Conservation (phyloP, 495 filamentous ascomycete genomes). For the Neurospora pannonica region DNA sequence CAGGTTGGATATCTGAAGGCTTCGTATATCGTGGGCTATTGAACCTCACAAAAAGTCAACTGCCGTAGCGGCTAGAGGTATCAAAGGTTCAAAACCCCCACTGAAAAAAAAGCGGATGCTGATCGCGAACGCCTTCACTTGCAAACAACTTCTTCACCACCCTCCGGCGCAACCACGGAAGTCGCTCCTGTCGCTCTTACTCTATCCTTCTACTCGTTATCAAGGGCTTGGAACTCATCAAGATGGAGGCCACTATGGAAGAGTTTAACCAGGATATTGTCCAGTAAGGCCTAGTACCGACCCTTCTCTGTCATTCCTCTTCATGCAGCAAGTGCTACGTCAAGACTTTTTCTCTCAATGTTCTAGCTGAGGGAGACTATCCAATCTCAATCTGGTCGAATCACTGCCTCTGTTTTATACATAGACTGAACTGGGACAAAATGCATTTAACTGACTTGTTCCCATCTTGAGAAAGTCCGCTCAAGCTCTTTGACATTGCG, state of each 20-base stretch:
- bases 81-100: not conserved
- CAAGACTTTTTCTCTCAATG: not conserved
- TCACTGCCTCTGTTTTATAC: not conserved
- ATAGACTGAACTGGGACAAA: not conserved
- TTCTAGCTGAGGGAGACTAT: not conserved
- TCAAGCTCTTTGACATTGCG: conserved; percentile 49
- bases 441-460: conserved; percentile 8
- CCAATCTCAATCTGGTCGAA: not conserved
- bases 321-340: conserved; percentile 1
- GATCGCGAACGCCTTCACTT: not conserved
- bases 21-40: not conserved
- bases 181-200: not conserved
- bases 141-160: not conserved
- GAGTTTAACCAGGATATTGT: conserved; percentile 6
- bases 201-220: not conserved
- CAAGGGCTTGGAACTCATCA: not conserved
- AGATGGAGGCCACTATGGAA: not conserved
- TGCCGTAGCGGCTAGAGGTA: not conserved
- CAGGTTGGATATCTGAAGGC: not conserved
- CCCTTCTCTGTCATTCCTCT: not conserved
- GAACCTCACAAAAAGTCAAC: not conserved
- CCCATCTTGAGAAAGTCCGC: conserved; percentile 31
- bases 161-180: not conserved
- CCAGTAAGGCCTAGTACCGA: conserved; percentile 17
- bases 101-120: not conserved